Evolutionary conservation across 345 rosid genomes (phyloP), one percentile per base, ranked within the genome.

Genomic region (Brassica rapa): DNA sequence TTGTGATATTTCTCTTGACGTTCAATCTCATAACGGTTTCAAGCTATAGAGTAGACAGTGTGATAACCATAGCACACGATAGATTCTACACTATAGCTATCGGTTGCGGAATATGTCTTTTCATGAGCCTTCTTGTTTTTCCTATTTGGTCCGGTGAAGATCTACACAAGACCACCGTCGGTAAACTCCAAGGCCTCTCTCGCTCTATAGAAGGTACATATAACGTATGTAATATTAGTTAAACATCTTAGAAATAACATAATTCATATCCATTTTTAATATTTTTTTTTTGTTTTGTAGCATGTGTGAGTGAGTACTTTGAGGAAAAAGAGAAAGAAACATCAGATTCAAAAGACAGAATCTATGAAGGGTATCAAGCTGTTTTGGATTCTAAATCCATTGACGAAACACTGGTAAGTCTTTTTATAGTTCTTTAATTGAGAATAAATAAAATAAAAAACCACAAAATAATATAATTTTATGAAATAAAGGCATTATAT

Each of bases 121-220:
- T 89, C 84, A 89, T 86, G 94, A 85, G 87, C 53, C 86, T 92
- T 64, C 8, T 95, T 15, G 66, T 93, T 35, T 87, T 89, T 62
- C 99, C 98, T 0, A 87, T 69, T 77, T 95, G 98, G 99, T 92
- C 99, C 0, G 93, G 97, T 10, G 91, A 90, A 80, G 93, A 90
- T 80, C 91, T 94, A 25, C 97, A 94, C 35, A 88, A 84, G 35
- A 82, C 89, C 72, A 91, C 97, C 1, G 87, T 84, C 0, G 77
- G 62, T 75, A 94, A 91, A 85, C 89, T 94, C 32, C 89, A 88
- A 87, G 91, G 90, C 27, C 89, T 92, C 1, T 93, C 93, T 12
- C 85, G 78, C 33, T 89, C 88, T 29, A 89, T 92, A 3, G 89
- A 91, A 85, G 96, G 98, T 90, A 79, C 35, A 12, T 35, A 35